These are phyloP conservation scores for Cladosporium halotolerans DNA, from an alignment of 2,329 filamentous ascomycete genomes.

Conservation along the genomic window DNA sequence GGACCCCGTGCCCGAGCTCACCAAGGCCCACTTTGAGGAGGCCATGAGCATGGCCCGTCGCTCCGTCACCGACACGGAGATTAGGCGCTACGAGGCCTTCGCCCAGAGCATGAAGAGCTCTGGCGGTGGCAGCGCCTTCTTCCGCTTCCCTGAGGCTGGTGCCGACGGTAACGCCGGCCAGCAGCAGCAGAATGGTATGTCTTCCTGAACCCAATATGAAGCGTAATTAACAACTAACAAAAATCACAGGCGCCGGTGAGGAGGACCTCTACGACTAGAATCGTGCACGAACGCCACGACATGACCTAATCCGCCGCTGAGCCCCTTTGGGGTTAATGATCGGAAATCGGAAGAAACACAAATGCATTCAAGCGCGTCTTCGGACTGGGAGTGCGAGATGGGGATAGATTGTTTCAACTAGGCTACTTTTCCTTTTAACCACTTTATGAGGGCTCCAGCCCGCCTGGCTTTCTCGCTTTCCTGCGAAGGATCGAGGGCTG, in stretches of 20 bases:
- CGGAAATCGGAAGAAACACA: not conserved
- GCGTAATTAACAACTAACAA: slow-evolving; percentile 14
- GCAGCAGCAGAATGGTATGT: slow-evolving; percentile 34
- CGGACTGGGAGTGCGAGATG: not conserved
- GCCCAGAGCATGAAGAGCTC: slow-evolving; percentile 99
- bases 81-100: slow-evolving; percentile 96
- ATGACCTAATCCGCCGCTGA: not conserved
- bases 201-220: slow-evolving; percentile 19
- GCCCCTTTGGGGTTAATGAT: not conserved
- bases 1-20: slow-evolving; percentile 92
- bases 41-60: slow-evolving; percentile 91
- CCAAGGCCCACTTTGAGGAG: slow-evolving; percentile 96
- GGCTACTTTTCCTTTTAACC: not conserved
- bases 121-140: slow-evolving; percentile 81
- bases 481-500: too few species aligned
- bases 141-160: slow-evolving; percentile 78
- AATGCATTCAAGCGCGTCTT: slow-evolving; percentile 5
- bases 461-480: too few species aligned
- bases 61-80: slow-evolving; percentile 94
- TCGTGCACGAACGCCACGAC: not conserved
- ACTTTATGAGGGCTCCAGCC: too few species aligned
- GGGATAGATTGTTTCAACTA: slow-evolving; percentile 7
- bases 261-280: slow-evolving; percentile 91
- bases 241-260: slow-evolving; percentile 75
- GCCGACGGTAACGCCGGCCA: slow-evolving; percentile 33